phyloP scores from a whole-genome alignment of 129 eudicot genomes.

The Solidago caesia region DNA sequence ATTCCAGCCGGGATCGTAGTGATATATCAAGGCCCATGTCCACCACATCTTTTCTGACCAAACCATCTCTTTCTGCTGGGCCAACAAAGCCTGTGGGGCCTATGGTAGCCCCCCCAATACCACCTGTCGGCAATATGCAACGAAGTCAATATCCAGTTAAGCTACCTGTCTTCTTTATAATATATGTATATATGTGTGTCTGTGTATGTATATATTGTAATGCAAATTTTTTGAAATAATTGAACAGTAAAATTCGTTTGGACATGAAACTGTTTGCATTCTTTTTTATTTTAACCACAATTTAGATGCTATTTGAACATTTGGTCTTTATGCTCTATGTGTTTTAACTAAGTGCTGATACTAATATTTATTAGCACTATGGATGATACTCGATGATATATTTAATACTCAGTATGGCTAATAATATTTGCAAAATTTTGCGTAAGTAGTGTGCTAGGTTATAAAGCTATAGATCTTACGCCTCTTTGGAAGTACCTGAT shows the following conservation, averaged over 20 bases:
- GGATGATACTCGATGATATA: neutral
- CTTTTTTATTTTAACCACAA: neutral
- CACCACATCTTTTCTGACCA: slow-evolving; percentile 46
- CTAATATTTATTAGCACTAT: neutral
- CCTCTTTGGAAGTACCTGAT: neutral
- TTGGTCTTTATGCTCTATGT: neutral
- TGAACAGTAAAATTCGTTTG: slow-evolving; percentile 11
- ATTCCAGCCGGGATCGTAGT: slow-evolving; percentile 46
- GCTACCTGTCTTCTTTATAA: slow-evolving; percentile 23
- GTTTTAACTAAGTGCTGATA: slow-evolving; percentile 1
- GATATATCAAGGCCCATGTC: slow-evolving; percentile 50
- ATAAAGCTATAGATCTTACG: neutral
- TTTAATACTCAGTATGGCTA: neutral
- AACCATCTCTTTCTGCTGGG: slow-evolving; percentile 48
- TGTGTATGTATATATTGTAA: neutral
- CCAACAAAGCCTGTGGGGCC: slow-evolving; percentile 41
- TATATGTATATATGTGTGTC: neutral
- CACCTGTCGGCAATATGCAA: slow-evolving; percentile 41
- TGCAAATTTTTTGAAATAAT: neutral
- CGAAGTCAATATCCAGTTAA: slow-evolving; percentile 61
- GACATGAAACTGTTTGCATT: neutral
- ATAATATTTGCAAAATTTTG: neutral
- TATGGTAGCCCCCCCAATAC: slow-evolving; percentile 44
- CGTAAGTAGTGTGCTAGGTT: slow-evolving; percentile 1
- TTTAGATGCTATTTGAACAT: neutral